phyloP scores from a whole-genome alignment of 768 basidiomycete genomes.

The Tricholomella constricta region DNA sequence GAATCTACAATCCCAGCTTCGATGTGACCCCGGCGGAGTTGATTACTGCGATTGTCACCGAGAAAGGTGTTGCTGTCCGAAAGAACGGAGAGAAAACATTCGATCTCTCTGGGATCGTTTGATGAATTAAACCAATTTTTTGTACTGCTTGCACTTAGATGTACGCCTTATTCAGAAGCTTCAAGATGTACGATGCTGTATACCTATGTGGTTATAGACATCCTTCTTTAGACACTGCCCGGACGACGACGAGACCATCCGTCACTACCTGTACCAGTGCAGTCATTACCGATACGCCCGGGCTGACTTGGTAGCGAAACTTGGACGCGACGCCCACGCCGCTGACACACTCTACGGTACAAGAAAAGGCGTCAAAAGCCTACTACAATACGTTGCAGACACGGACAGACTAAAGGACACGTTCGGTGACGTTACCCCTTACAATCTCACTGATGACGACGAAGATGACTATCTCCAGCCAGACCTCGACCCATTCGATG shows the following conservation, averaged over 20 bases:
- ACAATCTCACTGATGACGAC: neutral
- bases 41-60: constrained; percentile 94
- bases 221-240: constrained; percentile 19
- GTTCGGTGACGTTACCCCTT: neutral
- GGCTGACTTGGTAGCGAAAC: neutral
- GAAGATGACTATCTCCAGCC: neutral
- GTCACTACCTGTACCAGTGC: constrained; percentile 33
- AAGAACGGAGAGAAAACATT: constrained; percentile 56
- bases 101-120: constrained; percentile 64
- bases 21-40: constrained; percentile 94
- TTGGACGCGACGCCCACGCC: neutral
- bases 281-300: constrained; percentile 11
- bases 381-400: neutral
- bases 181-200: too few species aligned
- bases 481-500: too few species aligned
- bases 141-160: neutral
- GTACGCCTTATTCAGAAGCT: too few species aligned
- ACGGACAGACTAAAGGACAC: neutral
- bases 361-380: neutral
- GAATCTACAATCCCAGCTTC: constrained; percentile 92
- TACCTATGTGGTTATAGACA: too few species aligned
- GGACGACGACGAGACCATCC: constrained; percentile 23
- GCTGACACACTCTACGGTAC: neutral
- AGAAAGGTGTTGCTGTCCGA: constrained; percentile 88
- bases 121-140: constrained; percentile 5